Conservation (phyloP, 495 filamentous ascomycete genomes). For the Penicillium verhagenii region DNA sequence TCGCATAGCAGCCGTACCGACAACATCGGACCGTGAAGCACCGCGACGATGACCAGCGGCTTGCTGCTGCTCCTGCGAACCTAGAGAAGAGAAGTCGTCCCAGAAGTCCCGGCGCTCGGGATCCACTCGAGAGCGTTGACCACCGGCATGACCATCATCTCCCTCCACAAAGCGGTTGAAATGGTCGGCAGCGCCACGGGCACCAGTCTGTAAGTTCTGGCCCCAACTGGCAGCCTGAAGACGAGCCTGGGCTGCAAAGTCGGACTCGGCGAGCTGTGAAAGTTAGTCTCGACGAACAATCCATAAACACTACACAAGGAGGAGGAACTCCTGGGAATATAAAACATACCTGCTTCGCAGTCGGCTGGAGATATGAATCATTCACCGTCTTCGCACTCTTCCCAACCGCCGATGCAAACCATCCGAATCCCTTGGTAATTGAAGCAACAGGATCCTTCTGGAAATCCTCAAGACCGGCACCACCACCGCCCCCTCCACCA, state of each 20-base stretch:
- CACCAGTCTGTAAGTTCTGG: constrained; percentile 61
- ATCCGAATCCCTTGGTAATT: constrained; percentile 88
- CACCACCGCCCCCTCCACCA: constrained; percentile 25
- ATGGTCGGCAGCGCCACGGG: constrained; percentile 68
- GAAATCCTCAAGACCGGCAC: constrained; percentile 75
- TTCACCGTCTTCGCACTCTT: constrained; percentile 88
- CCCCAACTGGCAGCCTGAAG: constrained; percentile 65
- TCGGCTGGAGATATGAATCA: constrained; percentile 85
- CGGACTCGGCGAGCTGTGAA: constrained; percentile 70
- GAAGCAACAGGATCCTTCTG: constrained; percentile 88
- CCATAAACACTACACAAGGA: not conserved
- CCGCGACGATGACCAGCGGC: constrained; percentile 36
- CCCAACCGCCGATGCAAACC: constrained; percentile 82
- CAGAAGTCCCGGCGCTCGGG: constrained; percentile 83
- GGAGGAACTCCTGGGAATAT: not conserved
- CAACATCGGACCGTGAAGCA: constrained; percentile 43
- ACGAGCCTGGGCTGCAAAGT: constrained; percentile 80
- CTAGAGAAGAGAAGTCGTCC: constrained; percentile 72
- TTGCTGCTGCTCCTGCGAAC: constrained; percentile 50
- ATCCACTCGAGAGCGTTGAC: constrained; percentile 37
- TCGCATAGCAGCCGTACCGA: constrained; percentile 74
- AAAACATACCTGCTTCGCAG: constrained; percentile 71
- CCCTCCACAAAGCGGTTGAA: constrained; percentile 84
- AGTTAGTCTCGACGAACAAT: not conserved
- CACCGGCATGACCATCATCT: constrained; percentile 34